Evolutionary conservation across 2,329 filamentous ascomycete genomes (phyloP), one percentile per base, ranked within the genome.

Genomic region (Pseudodiploospora longispora): DNA sequence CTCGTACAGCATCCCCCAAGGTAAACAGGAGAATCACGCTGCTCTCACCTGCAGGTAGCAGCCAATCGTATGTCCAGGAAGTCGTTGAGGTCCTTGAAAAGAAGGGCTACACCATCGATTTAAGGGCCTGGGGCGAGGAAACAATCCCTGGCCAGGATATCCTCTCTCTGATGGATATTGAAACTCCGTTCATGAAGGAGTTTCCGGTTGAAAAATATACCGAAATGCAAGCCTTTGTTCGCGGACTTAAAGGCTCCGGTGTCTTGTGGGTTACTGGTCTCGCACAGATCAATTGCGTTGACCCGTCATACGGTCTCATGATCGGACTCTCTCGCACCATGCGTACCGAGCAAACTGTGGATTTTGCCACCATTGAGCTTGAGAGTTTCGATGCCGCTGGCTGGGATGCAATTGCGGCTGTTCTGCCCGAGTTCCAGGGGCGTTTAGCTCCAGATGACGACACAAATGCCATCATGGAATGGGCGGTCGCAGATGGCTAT

Each of bases 311-410:
- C 27, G 42, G 9, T 0, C 50, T 52, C 8, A 40, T 46, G 1
- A 42, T 60, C 29, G 59, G 59, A 2, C 29, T 53, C 0, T 47
- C 51, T 2, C 47, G 58, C 3, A 52, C 50, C 2, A 43, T 60
- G 4, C 54, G 56, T 10, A 45, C 46, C 4, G 58, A 60, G 43
- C 44, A 45, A 2, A 3, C 10, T 3, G 30, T 40, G 4, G 42
- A 44, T n/a, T 30, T 44, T 36, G 42, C 42, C 27, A 44, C 36
- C 1, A 5, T 35, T 10, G 36, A 44, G 27, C n/a, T 40, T 4
- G 36, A 44, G 27, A 27, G 4, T 3, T 32, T 38, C 28, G 35
- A 36, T 27, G 33, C 35, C 33, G 32, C 41, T 8, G 28, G 30
- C 28, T 10, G 12, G 35, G n/a, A 32, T 10, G 39, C 39, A 6